Conservation (phyloP, 2,329 filamentous ascomycete species). For the Exophiala viscosa region DNA sequence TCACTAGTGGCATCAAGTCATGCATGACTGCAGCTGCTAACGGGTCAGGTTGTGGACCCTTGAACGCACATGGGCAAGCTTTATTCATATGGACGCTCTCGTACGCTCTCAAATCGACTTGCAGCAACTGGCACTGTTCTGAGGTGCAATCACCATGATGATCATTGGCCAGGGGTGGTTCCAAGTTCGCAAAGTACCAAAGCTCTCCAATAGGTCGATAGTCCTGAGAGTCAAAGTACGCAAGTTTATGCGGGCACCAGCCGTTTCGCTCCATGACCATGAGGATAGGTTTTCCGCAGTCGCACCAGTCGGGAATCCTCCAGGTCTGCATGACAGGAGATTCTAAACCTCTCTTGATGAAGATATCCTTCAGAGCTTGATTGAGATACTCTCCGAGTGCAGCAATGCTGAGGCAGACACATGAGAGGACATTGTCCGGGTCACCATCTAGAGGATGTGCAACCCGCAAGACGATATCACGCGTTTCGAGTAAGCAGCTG, state of each 20-base stretch:
- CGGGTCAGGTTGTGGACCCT: too few species aligned
- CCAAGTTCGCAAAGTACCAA: constrained; percentile 6
- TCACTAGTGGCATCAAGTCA: too few species aligned
- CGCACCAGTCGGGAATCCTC: background rate
- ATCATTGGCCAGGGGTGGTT: background rate
- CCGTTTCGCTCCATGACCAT: background rate
- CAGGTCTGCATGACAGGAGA: too few species aligned
- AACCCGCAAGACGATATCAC: too few species aligned
- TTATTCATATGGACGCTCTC: too few species aligned
- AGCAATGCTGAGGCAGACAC: constrained; percentile 1
- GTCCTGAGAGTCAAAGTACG: background rate
- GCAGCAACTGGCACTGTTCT: background rate
- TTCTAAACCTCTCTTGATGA: background rate
- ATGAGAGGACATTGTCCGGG: too few species aligned
- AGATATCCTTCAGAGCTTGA: constrained; percentile 28
- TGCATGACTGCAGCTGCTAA: too few species aligned
- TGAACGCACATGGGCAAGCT: too few species aligned
- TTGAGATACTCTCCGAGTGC: constrained; percentile 1
- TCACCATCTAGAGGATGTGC: too few species aligned
- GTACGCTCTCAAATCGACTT: background rate
- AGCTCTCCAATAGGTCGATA: background rate
- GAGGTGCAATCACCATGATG: background rate
- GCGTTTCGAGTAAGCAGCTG: too few species aligned
- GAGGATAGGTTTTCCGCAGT: background rate
- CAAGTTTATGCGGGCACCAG: constrained; percentile 5